Conservation (phyloP, 805 yeast species). For the Dipodascopsis uninucleata region DNA sequence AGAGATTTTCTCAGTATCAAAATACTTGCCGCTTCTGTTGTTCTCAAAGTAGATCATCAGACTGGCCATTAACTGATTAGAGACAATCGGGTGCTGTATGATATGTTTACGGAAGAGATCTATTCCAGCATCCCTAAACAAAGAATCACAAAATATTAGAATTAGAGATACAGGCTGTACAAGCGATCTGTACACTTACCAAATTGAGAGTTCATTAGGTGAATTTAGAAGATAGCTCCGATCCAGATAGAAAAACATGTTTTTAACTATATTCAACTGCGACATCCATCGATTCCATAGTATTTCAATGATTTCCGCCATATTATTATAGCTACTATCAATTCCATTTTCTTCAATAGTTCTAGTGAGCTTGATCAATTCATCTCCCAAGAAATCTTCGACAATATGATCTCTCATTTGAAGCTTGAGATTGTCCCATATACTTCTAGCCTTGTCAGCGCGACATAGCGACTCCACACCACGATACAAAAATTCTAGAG, state of each 20-base stretch:
- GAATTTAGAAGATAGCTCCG: conserved; percentile 30
- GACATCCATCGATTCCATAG: conserved; percentile 25
- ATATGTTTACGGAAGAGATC: conserved; percentile 15
- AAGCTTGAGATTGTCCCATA: conserved; percentile 28
- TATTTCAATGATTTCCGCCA: conserved; percentile 24
- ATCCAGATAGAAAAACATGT: conserved; percentile 35
- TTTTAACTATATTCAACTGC: conserved; percentile 28
- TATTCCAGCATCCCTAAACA: conserved; percentile 19
- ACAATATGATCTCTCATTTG: conserved; percentile 18
- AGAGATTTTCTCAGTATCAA: neutral
- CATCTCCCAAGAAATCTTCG: conserved; percentile 3
- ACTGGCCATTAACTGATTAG: conserved; percentile 10
- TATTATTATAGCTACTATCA: conserved; percentile 1
- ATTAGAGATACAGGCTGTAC: neutral
- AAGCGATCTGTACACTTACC: conserved; percentile 9
- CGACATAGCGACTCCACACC: conserved; percentile 35
- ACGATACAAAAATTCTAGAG: conserved; percentile 34
- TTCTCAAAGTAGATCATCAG: conserved; percentile 7
- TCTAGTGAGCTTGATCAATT: neutral
- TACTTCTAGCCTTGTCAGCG: conserved; percentile 26
- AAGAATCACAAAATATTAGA: neutral
- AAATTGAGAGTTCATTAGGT: conserved; percentile 22
- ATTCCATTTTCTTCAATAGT: conserved; percentile 4
- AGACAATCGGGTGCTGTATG: conserved; percentile 3
- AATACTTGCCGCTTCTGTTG: conserved; percentile 5